phyloP scores from a whole-genome alignment of 371 early-diverging fungal genomes.

The Haplosporangium sp. region DNA sequence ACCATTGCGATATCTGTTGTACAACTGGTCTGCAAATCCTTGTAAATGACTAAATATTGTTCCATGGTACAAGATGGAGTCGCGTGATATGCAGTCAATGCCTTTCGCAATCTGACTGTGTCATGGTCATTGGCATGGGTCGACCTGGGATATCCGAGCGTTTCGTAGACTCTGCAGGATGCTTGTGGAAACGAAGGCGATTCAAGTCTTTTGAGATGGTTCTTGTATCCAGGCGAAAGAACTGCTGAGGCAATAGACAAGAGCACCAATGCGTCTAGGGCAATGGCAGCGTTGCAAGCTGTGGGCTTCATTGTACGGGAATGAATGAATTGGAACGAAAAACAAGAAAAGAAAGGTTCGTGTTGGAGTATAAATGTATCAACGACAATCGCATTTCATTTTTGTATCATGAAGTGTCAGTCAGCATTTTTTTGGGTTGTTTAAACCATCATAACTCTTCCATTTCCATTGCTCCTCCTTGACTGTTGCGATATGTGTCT shows the following conservation, averaged over 20 bases:
- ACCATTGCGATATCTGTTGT: conserved; percentile 17
- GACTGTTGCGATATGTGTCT: no score
- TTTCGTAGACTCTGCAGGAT: conserved; percentile 46
- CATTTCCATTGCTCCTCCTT: no score
- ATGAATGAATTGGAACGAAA: no score
- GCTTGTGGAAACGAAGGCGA: conserved; percentile 20
- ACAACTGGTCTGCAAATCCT: conserved; percentile 35
- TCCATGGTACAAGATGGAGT: conserved; percentile 39
- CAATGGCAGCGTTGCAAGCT: conserved; percentile 15
- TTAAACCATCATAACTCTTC: no score
- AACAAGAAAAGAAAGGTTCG: no score
- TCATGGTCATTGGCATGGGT: conserved; percentile 32
- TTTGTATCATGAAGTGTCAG: no score
- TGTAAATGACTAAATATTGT: conserved; percentile 32
- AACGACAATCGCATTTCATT: no score
- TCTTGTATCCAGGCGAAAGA: conserved; percentile 24
- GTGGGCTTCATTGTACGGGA: conserved; percentile 26
- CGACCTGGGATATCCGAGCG: conserved; percentile 39
- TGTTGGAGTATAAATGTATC: no score
- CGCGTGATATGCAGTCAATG: conserved; percentile 25
- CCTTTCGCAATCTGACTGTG: conserved; percentile 33
- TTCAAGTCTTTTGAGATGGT: conserved; percentile 13
- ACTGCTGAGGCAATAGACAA: conserved; percentile 15
- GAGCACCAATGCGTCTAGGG: conserved; percentile 24
- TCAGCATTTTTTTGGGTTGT: no score